Base-by-base conservation (phyloP, 1,284 basidiomycete genomes). In the Laetiporus sulphureus region DNA sequence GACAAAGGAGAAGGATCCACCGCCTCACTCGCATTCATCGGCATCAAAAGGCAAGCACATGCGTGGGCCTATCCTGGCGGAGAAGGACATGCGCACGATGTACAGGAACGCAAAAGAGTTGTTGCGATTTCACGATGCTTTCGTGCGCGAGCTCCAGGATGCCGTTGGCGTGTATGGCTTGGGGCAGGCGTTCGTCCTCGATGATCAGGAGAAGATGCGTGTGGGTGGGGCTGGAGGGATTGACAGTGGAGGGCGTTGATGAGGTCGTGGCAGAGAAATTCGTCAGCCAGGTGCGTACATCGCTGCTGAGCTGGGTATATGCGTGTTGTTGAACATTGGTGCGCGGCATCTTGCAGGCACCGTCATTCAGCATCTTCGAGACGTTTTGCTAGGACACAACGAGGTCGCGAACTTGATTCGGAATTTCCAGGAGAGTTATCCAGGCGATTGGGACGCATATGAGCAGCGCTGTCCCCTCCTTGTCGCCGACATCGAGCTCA, bases 331-430 rank as follows among this genome's bases (percentile, higher is more conserved):
- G n/a, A n/a, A 16, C 16, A 31, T 29, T 30, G 32, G 31, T 15
- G 13, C 27, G 23, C 15, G 15, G 38, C 6, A 22, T 29, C 3
- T 46, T 7, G n/a, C 55, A 91, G 89, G 80, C 82, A 15, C 67
- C 80, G 12, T 68, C 73, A 32, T 93, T 94, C 54, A 69, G 75
- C 42, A 71, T 80, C 1, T 96, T 96, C 65, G 77, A 90, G 59
- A 65, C 73, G 10, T 95, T 91, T 54, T 95, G 92, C 56, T 77
- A 0, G 82, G 82, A 1, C 91, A 95, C 55, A 76, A 79, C 37
- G 83, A 88, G 50, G 91, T 90, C 0, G 67, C 83, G 37, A 79
- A 86, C 44, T 57, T 91, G 12, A 68, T 92, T 1, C 75, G 83
- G 43, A 74, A 73, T 33, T 69, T 81, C 7, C 75, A 81, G 38